These are phyloP conservation scores for Boletus albobrunnescens DNA, from an alignment of 1,284 basidiomycete species.

Conservation along the genomic window DNA sequence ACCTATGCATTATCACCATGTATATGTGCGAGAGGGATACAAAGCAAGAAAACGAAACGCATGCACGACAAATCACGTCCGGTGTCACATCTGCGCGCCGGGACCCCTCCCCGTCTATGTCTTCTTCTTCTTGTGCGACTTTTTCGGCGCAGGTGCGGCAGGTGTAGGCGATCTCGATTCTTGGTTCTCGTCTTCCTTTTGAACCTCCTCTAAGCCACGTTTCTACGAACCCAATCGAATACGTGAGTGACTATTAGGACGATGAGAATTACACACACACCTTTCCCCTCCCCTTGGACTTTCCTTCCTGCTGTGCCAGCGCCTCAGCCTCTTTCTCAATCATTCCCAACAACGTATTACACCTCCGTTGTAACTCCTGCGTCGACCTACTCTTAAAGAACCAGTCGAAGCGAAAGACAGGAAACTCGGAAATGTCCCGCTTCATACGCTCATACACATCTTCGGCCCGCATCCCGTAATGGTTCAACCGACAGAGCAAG, in stretches of 20 bases:
- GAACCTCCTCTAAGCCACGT: conserved; percentile 61
- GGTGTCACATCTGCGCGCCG: too few relatives aligned
- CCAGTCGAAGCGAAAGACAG: conserved; percentile 98
- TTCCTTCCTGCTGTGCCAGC: conserved; percentile 61
- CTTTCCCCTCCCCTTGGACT: conserved; percentile 61
- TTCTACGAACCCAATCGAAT: conserved; percentile 42
- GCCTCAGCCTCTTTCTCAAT: conserved; percentile 87
- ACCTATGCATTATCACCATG: too few relatives aligned
- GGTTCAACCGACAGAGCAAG: conserved; percentile 83
- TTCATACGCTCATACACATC: conserved; percentile 96
- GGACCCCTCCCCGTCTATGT: conserved; percentile 26
- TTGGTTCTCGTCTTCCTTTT: conserved; percentile 53
- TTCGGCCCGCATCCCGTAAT: conserved; percentile 90
- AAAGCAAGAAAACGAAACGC: too few relatives aligned
- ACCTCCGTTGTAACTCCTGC: conserved; percentile 86
- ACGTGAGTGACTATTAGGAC: background rate
- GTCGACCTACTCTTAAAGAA: conserved; percentile 96
- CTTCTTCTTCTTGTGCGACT: conserved; percentile 53
- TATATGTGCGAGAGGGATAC: too few relatives aligned
- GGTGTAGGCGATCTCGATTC: conserved; percentile 58
- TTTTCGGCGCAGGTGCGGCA: conserved; percentile 40
- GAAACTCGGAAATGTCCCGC: conserved; percentile 92
- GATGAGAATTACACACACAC: conserved; percentile 35
- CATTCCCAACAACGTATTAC: conserved; percentile 85
- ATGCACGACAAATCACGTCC: too few relatives aligned